Percentiles rank a stretch among this genome's conserved stretches.
Conservation (phyloP, 805 yeast genomes). For the Starmera caribaea region DNA sequence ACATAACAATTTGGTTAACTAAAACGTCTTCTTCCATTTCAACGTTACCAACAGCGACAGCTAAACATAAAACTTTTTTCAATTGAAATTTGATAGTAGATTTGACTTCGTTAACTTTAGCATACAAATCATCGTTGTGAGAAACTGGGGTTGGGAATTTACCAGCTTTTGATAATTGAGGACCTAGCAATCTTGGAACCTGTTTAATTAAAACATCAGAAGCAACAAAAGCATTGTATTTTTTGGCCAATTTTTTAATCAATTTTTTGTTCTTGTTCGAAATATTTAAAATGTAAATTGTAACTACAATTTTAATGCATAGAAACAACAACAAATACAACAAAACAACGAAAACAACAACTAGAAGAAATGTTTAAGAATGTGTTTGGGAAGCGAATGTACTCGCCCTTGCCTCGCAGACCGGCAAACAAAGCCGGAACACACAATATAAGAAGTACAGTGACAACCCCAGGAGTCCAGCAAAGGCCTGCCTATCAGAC, state of each 20-base stretch:
- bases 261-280: constrained; percentile 99
- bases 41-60: constrained; percentile 99
- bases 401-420: constrained; percentile 5
- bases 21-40: constrained; percentile 97
- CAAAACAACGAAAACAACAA: no score
- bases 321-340: no score
- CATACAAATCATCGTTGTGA: constrained; percentile 95
- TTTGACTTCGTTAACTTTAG: constrained; percentile 93
- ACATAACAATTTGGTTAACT: constrained; percentile 97
- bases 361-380: not conserved
- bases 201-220: constrained; percentile 99
- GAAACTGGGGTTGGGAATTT: constrained; percentile 99
- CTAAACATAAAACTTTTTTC: constrained; percentile 99
- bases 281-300: no score
- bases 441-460: not conserved
- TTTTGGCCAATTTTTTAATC: constrained; percentile 99
- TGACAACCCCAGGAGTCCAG: not conserved
- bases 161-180: constrained; percentile 99
- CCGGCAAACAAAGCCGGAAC: not conserved
- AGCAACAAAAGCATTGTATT: constrained; percentile 99
- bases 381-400: constrained; percentile 1
- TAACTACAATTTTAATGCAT: no score
- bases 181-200: constrained; percentile 99
- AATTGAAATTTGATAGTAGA: constrained; percentile 99
- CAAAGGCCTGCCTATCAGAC: not conserved